Conservation (phyloP, 495 filamentous ascomycete genomes). For the Penicillium waksmanii region DNA sequence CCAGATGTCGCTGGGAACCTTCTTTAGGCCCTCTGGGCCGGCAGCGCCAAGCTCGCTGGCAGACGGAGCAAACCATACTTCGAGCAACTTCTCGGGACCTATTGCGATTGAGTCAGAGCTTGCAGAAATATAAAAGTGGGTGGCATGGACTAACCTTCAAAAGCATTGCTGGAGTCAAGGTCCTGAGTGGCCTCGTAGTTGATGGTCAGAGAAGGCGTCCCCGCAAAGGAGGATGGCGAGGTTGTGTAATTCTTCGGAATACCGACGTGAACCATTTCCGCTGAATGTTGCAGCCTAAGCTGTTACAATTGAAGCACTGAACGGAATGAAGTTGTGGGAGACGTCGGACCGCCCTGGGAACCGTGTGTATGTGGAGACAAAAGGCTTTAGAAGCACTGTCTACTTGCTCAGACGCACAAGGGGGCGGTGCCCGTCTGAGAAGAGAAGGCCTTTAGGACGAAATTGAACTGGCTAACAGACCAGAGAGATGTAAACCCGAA, state of each 20-base stretch:
- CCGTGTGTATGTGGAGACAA: constrained; percentile 32
- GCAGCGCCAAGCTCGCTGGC: constrained; percentile 71
- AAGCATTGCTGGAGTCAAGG: constrained; percentile 94
- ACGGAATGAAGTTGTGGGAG: constrained; percentile 25
- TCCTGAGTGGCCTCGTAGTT: constrained; percentile 94
- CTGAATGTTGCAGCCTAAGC: constrained; percentile 33
- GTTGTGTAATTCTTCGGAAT: constrained; percentile 79
- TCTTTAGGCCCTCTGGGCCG: constrained; percentile 80
- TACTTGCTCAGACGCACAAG: constrained; percentile 85
- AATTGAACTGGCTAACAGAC: constrained; percentile 62
- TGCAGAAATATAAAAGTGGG: background rate
- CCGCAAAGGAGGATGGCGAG: constrained; percentile 75
- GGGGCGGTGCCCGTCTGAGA: constrained; percentile 81
- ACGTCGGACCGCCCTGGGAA: constrained; percentile 34
- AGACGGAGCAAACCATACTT: constrained; percentile 96
- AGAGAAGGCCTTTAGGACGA: constrained; percentile 85
- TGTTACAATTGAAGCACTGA: constrained; percentile 17
- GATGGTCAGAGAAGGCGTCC: constrained; percentile 88
- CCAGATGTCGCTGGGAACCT: constrained; percentile 82
- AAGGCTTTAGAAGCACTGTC: constrained; percentile 63
- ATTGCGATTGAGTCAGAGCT: constrained; percentile 13
- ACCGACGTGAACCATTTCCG: constrained; percentile 80
- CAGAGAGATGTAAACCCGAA: constrained; percentile 55
- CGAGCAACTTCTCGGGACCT: constrained; percentile 97
- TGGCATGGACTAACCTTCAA: constrained; percentile 70